phyloP scores from a whole-genome alignment of 768 basidiomycete genomes.

The Suillus americanus region DNA sequence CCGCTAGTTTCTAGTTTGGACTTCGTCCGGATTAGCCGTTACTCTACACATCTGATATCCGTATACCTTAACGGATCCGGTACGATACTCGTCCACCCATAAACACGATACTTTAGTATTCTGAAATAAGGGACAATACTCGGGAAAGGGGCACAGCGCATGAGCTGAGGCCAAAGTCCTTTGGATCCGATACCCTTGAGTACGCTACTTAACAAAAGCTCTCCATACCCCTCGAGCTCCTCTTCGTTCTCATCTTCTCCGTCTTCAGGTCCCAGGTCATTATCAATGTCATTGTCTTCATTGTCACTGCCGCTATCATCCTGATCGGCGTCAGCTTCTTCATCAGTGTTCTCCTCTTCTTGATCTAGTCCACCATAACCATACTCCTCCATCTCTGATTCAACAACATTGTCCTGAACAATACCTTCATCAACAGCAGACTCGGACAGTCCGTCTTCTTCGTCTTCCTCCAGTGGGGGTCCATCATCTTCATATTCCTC shows the following conservation, averaged over 20 bases:
- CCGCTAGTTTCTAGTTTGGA: too few species aligned
- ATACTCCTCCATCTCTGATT: slow-evolving; percentile 3
- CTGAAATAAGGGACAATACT: too few species aligned
- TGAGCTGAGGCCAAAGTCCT: too few species aligned
- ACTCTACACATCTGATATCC: too few species aligned
- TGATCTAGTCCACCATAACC: slow-evolving; percentile 2
- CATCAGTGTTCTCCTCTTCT: background rate
- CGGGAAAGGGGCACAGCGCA: too few species aligned
- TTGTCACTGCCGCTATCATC: background rate
- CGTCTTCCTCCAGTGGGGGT: background rate
- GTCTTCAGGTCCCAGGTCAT: slow-evolving; percentile 1
- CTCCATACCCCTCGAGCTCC: background rate
- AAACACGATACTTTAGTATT: too few species aligned
- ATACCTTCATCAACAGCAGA: background rate
- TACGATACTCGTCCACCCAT: too few species aligned
- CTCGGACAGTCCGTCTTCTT: background rate
- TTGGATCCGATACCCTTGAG: too few species aligned
- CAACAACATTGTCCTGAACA: background rate
- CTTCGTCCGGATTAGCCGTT: too few species aligned
- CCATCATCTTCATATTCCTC: background rate
- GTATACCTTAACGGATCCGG: too few species aligned
- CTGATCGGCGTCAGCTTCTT: background rate
- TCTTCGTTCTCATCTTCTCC: slow-evolving; percentile 3
- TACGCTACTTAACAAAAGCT: too few species aligned
- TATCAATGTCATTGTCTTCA: background rate